phyloP scores from a whole-genome alignment of 345 rosid species.

The Erysimum cheiranthoides region DNA sequence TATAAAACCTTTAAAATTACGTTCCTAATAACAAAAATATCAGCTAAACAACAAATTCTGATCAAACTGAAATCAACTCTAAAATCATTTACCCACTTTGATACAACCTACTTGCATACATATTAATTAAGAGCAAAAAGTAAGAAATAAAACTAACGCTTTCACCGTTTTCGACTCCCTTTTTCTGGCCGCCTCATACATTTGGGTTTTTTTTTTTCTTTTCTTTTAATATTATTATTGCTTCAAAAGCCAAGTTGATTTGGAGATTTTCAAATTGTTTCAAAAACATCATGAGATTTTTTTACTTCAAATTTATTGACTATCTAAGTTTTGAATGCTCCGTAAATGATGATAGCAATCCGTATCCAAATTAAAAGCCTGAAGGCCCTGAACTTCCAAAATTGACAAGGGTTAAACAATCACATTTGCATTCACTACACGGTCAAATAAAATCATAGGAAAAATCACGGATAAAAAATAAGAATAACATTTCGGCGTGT shows the following conservation, averaged over 20 bases:
- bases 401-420: neutral
- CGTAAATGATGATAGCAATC: neutral
- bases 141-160: neutral
- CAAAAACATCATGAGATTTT: neutral
- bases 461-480: conserved; percentile 20
- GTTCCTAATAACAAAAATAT: neutral
- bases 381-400: neutral
- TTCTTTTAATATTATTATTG: neutral
- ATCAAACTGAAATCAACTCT: neutral
- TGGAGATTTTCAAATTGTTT: neutral
- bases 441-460: conserved; percentile 9
- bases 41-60: neutral
- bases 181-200: neutral
- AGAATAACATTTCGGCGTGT: conserved; percentile 38
- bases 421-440: neutral
- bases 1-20: neutral
- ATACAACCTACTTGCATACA: conserved; percentile 8
- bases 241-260: neutral
- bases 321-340: neutral
- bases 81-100: neutral
- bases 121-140: neutral
- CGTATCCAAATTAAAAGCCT: neutral
- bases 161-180: neutral
- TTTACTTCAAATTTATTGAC: neutral
- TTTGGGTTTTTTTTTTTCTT: neutral